Conservation (phyloP, 2,329 filamentous ascomycete species). For the Cladosporium sp. region DNA sequence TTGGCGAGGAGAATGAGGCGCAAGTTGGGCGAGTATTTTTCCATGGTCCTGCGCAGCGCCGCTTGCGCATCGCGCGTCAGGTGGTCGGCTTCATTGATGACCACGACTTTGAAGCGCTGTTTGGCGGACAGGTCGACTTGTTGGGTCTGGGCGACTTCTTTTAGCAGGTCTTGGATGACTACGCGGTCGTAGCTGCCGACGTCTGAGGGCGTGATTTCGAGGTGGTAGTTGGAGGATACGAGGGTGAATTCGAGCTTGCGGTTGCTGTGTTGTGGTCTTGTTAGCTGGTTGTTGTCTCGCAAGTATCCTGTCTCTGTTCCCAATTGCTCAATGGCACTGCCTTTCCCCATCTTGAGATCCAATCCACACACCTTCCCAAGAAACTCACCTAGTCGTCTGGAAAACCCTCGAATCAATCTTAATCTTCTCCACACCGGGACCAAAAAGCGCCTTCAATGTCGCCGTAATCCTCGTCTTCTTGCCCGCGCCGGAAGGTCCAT, state of each 20-base stretch:
- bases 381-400: conserved; percentile 61
- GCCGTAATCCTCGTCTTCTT: conserved; percentile 98
- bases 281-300: neutral
- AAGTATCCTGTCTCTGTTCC: neutral
- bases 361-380: no score
- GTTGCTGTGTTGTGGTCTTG: conserved; percentile 53
- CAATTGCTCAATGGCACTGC: neutral
- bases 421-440: conserved; percentile 97
- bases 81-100: conserved; percentile 98
- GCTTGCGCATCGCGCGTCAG: conserved; percentile 92
- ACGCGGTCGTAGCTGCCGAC: conserved; percentile 96
- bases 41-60: conserved; percentile 91
- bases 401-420: conserved; percentile 98
- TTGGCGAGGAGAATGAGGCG: conserved; percentile 89
- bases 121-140: conserved; percentile 91
- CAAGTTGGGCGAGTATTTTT: conserved; percentile 96
- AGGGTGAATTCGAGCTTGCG: conserved; percentile 99
- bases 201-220: conserved; percentile 96
- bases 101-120: conserved; percentile 95
- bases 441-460: conserved; percentile 90
- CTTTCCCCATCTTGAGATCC: no score
- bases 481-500: conserved; percentile 90
- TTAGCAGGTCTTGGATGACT: conserved; percentile 89
- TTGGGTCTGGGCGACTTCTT: conserved; percentile 97
- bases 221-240: conserved; percentile 91